Conservation (phyloP, 441 rosid species). For the Gossypium davidsonii region DNA sequence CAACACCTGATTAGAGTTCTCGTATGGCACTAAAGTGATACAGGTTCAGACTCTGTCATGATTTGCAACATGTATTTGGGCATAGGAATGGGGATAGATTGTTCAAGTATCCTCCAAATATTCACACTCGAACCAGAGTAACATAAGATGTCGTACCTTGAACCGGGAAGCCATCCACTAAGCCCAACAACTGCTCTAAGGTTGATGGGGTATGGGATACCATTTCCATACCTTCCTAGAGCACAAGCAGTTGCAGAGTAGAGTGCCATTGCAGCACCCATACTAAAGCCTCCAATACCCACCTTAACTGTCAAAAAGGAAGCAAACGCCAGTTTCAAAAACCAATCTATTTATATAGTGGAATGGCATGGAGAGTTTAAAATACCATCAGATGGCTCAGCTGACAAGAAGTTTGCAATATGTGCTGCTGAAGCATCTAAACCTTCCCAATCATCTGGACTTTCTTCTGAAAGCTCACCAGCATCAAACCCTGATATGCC, state of each 20-base stretch:
- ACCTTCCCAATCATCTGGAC: constrained; percentile 60
- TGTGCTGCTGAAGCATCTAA: constrained; percentile 71
- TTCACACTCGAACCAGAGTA: not conserved
- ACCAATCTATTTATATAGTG: not conserved
- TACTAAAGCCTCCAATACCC: constrained; percentile 68
- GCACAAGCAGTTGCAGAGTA: constrained; percentile 61
- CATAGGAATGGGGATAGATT: no score
- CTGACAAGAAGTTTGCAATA: constrained; percentile 55
- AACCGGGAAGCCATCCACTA: constrained; percentile 71
- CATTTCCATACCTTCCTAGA: constrained; percentile 48
- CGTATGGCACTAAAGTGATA: no score
- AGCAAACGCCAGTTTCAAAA: not conserved
- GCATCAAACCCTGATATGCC: constrained; percentile 53
- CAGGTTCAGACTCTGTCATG: no score
- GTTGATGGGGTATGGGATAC: constrained; percentile 43
- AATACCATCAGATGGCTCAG: constrained; percentile 66
- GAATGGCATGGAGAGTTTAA: not conserved
- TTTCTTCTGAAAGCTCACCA: constrained; percentile 58
- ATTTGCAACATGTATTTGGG: no score
- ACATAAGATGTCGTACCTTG: constrained; percentile 26
- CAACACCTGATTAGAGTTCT: not conserved
- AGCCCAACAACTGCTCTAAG: constrained; percentile 62
- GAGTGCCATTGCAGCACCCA: constrained; percentile 67
- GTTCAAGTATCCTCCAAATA: not conserved
- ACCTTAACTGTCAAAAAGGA: constrained; percentile 39